These are phyloP conservation scores for Cercospora janseana DNA, from an alignment of 2,329 filamentous ascomycete genomes.

Conservation along the genomic window DNA sequence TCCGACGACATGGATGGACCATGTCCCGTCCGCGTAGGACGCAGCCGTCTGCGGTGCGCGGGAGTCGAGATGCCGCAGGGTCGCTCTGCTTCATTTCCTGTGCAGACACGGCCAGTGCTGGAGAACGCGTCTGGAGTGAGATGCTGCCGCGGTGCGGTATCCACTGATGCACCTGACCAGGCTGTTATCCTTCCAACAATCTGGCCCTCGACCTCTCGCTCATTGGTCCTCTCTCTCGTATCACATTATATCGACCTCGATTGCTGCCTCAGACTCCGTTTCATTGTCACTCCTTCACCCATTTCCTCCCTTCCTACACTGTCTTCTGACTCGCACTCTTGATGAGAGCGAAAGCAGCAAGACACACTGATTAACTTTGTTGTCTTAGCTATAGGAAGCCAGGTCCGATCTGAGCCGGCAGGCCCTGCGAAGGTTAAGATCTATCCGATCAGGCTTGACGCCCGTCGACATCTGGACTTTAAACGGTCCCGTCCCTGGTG, in stretches of 20 bases:
- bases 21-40: neutral
- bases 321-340: no score
- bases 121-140: conserved; percentile 6
- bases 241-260: conserved; percentile 5
- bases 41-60: conserved; percentile 12
- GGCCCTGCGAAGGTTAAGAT: conserved; percentile 5
- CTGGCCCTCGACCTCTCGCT: neutral
- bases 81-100: conserved; percentile 15
- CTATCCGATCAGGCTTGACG: neutral
- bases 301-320: no score
- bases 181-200: conserved; percentile 8
- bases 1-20: conserved; percentile 10
- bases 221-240: conserved; percentile 1
- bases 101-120: conserved; percentile 8
- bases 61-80: conserved; percentile 4
- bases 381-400: neutral
- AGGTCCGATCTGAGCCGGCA: neutral
- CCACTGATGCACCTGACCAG: conserved; percentile 15
- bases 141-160: conserved; percentile 3
- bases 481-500: neutral
- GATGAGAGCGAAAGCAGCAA: neutral
- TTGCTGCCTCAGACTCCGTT: conserved; percentile 5
- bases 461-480: neutral
- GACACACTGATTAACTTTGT: conserved; percentile 1
- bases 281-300: no score